Conservation (phyloP, 2,329 filamentous ascomycete genomes). For the Aureobasidium pullulans region DNA sequence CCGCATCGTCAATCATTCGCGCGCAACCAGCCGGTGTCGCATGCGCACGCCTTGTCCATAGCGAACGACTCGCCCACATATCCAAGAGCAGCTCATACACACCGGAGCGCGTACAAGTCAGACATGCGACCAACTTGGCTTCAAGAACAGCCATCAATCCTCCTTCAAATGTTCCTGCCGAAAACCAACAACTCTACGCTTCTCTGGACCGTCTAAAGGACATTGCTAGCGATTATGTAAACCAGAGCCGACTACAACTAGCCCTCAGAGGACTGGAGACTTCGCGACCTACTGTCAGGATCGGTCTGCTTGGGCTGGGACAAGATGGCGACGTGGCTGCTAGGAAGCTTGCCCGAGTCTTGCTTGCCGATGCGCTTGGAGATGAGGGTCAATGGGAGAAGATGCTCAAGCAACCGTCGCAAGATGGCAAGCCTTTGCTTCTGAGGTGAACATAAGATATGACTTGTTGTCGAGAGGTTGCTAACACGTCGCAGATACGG, state of each 20-base stretch:
- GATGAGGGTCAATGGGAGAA: constrained; percentile 38
- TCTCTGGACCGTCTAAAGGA: constrained; percentile 55
- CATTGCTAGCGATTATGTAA: constrained; percentile 54
- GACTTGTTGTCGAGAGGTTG: background rate
- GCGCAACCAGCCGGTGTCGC: background rate
- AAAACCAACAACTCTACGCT: constrained; percentile 50
- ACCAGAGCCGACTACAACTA: constrained; percentile 63
- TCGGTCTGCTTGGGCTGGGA: constrained; percentile 43
- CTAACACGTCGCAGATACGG: constrained; percentile 42
- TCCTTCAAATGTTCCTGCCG: constrained; percentile 45
- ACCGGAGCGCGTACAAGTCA: background rate
- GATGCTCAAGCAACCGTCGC: constrained; percentile 27
- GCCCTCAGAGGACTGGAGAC: constrained; percentile 58
- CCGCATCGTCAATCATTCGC: background rate
- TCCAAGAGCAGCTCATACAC: background rate
- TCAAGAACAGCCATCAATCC: constrained; percentile 48
- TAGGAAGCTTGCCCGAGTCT: constrained; percentile 58
- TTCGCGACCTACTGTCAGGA: constrained; percentile 45
- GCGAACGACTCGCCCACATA: background rate
- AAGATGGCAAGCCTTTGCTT: constrained; percentile 32
- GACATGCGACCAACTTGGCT: constrained; percentile 29
- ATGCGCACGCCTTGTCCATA: constrained; percentile 5
- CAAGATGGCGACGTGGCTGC: constrained; percentile 41
- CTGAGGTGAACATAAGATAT: constrained; percentile 27
- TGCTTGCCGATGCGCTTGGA: constrained; percentile 40